Evolutionary conservation across 768 basidiomycete species (phyloP).

Genomic region (Inosperma sp.): DNA sequence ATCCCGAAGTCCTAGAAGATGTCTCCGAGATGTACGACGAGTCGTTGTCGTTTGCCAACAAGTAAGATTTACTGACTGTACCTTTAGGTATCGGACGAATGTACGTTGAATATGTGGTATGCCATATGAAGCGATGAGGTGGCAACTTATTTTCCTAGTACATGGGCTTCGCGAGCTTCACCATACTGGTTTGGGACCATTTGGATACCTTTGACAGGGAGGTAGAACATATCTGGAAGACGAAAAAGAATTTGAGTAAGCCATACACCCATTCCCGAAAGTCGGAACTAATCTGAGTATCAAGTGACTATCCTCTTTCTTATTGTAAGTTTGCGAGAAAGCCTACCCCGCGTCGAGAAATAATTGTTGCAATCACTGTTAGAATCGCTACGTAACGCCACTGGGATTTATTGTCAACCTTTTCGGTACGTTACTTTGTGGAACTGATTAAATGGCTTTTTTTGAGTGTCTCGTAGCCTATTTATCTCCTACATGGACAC

Average conservation of each 20-base stretch:
- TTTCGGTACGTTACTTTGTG: slow-evolving; percentile 28
- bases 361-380: not conserved
- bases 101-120: slow-evolving; percentile 11
- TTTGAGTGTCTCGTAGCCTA: slow-evolving; percentile 33
- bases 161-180: slow-evolving; percentile 48
- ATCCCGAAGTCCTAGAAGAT: slow-evolving; percentile 16
- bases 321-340: slow-evolving; percentile 25
- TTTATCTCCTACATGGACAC: slow-evolving; percentile 36
- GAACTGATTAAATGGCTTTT: not conserved
- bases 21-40: slow-evolving; percentile 18
- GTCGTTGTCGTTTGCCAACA: not conserved
- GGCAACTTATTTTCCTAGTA: slow-evolving; percentile 33
- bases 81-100: slow-evolving; percentile 22
- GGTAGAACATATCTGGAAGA: slow-evolving; percentile 51
- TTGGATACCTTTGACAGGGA: slow-evolving; percentile 48
- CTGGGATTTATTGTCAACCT: slow-evolving; percentile 57
- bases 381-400: slow-evolving; percentile 63
- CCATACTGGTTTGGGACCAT: slow-evolving; percentile 52
- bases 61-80: not conserved
- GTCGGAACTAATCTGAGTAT: not conserved
- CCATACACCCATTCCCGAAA: slow-evolving; percentile 5
- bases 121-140: not conserved
- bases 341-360: not conserved
- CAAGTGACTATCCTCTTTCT: slow-evolving; percentile 42
- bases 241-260: slow-evolving; percentile 42